phyloP scores from a whole-genome alignment of 805 yeast genomes.

The Clavispora carvajalis region DNA sequence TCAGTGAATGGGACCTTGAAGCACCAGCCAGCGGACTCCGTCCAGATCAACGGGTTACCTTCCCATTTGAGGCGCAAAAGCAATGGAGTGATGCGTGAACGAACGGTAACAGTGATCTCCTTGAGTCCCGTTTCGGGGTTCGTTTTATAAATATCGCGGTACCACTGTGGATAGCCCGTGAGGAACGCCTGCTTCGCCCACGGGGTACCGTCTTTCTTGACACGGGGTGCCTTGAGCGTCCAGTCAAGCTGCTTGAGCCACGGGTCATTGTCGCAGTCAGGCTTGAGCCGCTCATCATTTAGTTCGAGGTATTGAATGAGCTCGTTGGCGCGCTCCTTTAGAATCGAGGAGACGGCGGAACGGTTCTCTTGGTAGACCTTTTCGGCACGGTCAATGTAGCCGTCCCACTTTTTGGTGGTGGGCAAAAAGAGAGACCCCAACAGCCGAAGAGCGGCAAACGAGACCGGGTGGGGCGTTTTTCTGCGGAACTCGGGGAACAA shows the following conservation, averaged over 20 bases:
- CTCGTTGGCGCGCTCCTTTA: slow-evolving; percentile 56
- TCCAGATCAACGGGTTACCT: slow-evolving; percentile 76
- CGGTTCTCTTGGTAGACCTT: slow-evolving; percentile 54
- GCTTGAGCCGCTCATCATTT: slow-evolving; percentile 15
- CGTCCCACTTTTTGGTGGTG: slow-evolving; percentile 66
- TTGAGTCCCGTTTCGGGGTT: slow-evolving; percentile 26
- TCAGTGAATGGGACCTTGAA: slow-evolving; percentile 53
- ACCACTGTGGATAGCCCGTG: slow-evolving; percentile 96
- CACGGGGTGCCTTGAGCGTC: slow-evolving; percentile 56
- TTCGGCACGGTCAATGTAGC: slow-evolving; percentile 69
- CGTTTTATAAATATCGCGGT: slow-evolving; percentile 47
- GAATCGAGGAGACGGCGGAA: slow-evolving; percentile 49
- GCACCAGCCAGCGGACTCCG: slow-evolving; percentile 81
- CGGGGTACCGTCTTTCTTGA: slow-evolving; percentile 66
- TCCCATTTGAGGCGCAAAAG: slow-evolving; percentile 81
- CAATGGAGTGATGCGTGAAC: slow-evolving; percentile 72
- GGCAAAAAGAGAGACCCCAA: slow-evolving; percentile 76
- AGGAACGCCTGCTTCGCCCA: slow-evolving; percentile 65
- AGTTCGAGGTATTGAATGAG: slow-evolving; percentile 43
- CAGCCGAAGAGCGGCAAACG: slow-evolving; percentile 78
- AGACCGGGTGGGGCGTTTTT: slow-evolving; percentile 88
- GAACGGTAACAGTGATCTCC: slow-evolving; percentile 57
- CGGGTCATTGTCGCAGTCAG: slow-evolving; percentile 57
- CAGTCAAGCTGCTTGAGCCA: slow-evolving; percentile 92
- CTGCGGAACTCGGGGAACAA: slow-evolving; percentile 64